Percentiles rank a stretch among this genome's conserved stretches.
phyloP scores from a whole-genome alignment of 257 asterid species.

The Lithospermum erythrorhizon region DNA sequence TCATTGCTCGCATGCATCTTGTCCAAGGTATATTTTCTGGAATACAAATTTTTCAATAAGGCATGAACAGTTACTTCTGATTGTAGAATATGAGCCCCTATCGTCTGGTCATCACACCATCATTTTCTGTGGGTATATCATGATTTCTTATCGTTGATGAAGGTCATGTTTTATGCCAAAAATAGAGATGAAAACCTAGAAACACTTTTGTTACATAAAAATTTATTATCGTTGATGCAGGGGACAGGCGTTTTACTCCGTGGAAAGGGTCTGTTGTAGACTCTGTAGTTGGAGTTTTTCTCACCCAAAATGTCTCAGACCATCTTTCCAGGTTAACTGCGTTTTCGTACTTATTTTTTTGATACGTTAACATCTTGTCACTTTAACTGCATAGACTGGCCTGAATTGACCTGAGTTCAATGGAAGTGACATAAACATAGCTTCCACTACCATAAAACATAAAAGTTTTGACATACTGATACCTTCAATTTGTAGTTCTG shows the following conservation, averaged over 20 bases:
- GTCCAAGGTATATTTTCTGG: constrained; percentile 34
- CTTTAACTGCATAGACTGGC: not conserved
- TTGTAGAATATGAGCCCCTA: no score
- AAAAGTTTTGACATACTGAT: constrained; percentile 6
- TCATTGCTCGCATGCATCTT: constrained; percentile 49
- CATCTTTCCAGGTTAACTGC: constrained; percentile 44
- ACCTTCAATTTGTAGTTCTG: constrained; percentile 34
- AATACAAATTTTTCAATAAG: constrained; percentile 13
- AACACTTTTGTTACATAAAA: constrained; percentile 14
- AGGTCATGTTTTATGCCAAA: no score
- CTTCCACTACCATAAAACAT: constrained; percentile 1
- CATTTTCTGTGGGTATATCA: no score
- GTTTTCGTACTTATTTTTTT: not conserved
- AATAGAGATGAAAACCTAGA: constrained; percentile 38
- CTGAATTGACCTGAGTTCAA: not conserved
- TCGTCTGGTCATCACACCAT: no score
- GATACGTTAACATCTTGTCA: not conserved
- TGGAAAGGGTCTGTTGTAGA: constrained; percentile 56
- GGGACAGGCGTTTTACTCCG: constrained; percentile 46
- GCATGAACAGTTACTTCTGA: constrained; percentile 47
- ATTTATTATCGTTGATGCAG: constrained; percentile 13
- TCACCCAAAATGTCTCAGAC: constrained; percentile 49
- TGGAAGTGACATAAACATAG: not conserved
- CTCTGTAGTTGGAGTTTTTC: constrained; percentile 45
- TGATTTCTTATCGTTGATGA: no score